phyloP scores from a whole-genome alignment of 2,329 filamentous ascomycete species.

The Calonectria montana region DNA sequence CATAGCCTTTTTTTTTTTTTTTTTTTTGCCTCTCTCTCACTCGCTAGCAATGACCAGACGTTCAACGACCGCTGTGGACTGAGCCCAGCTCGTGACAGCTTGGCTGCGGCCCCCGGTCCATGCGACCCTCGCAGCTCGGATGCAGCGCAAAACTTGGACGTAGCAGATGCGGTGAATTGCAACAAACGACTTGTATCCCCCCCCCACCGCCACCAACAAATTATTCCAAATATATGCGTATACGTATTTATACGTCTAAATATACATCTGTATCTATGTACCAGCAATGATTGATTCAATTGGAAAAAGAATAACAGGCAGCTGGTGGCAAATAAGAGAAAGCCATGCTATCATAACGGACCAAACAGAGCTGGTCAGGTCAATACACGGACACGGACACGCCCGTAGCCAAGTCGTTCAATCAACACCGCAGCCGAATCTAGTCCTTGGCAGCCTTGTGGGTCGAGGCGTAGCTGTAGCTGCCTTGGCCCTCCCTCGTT shows the following conservation, averaged over 20 bases:
- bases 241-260: no score
- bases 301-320: neutral
- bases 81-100: neutral
- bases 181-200: neutral
- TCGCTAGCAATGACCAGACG: neutral
- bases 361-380: neutral
- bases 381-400: neutral
- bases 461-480: constrained; percentile 17
- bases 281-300: no score
- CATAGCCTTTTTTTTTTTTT: neutral
- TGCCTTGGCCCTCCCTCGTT: neutral
- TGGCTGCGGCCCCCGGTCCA: neutral
- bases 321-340: neutral
- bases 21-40: neutral
- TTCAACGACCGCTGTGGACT: neutral
- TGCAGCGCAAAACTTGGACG: neutral
- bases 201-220: neutral
- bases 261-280: no score
- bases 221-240: no score
- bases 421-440: neutral
- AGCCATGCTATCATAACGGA: neutral
- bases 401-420: neutral
- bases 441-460: constrained; percentile 1
- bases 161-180: neutral
- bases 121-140: neutral